Evolutionary conservation across 768 basidiomycete genomes (phyloP), one percentile per base, ranked within the genome.

Genomic region (Mycena polygramma): DNA sequence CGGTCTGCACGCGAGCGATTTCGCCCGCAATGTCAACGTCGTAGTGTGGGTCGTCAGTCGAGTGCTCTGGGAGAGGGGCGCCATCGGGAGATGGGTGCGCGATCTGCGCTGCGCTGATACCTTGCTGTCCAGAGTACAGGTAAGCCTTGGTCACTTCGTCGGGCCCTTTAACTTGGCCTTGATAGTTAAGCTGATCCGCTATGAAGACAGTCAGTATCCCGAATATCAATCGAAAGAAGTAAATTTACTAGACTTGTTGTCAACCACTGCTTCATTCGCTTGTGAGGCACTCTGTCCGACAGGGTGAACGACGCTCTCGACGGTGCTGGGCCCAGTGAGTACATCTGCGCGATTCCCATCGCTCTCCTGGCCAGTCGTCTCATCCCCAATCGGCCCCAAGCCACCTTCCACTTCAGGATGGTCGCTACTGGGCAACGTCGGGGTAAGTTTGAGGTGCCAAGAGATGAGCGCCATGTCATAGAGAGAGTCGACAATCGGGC

Each of bases 381-480:
- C 81, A 72, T 73, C 85, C 74, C 63, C 79, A 76, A 78, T 87
- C 84, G 64, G 39, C 78, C 81, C 80, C 85, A 90, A 36, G 77
- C 80, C 45, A 68, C 74, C 57, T 71, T 76, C 49, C 79, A 78
- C 57, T 46, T 72, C 59, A 26, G 79, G 79, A 36, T 73, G 72
- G n/a, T 71, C 49, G 51, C 84, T 75, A 35, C 85, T 77, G 19
- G 88, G 87, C 26, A 87, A 74, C 11, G 82, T 81, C 14, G 89
- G 87, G 43, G 81, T 70, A 73, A 89, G 80, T 35, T 80, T 76
- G 52, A 86, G 84, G 71, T 80, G 83, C 89, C 90, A 92, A 53
- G 87, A 87, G 63, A 91, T 82, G 57, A 93, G 85, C 17, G 89
- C 88, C 79, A 87, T 88, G 78, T 93, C 92, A 79, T 92, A 92